Base-by-base conservation (phyloP, 2,329 filamentous ascomycete genomes). In the Pseudonectria buxi region DNA sequence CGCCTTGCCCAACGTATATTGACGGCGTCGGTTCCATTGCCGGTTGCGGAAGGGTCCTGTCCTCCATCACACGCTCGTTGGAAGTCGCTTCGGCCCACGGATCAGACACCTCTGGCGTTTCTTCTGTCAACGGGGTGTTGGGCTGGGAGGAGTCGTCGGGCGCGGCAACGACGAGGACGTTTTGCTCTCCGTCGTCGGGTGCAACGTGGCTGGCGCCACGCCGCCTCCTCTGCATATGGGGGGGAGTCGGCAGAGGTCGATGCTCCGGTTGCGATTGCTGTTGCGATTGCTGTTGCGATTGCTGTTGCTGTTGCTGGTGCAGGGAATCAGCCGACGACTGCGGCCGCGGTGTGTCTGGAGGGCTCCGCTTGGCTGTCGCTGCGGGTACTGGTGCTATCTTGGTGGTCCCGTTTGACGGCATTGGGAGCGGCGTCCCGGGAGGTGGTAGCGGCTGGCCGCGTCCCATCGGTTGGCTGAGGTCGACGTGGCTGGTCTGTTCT, bases 391-490 rank as follows among this genome's bases (percentile, higher is more conserved):
- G 66, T 31, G 71, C 73, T 29, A 74, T 72, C 51, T 74, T 77
- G 6, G 75, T 71, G 38, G 68, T 73, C 35, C 69, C 74, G 25
- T 79, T 76, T 1, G 81, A 82, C 28, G 69, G 76, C 2, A 59
- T 53, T 5, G 88, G 87, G 2, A 94, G 69, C 4, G 88, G 87
- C 29, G 74, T 80, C 3, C 87, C 88, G 3, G 83, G 85, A 7
- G 87, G 86, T 30, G 86, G 87, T 13, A 94, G 66, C 1, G 87
- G 87, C 48, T 83, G 81, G 0, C 87, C 87, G 26, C 87, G 75
- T 2, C 88, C 88, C 67, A 94, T 87, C 2, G 87, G 87, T 49
- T 86, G 76, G 45, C 58, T 62, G 40, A 74, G 46, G 61, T 77
- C 58, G 41, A 76, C 55, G 7, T 55, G 55, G 15, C 39, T 50